Evolutionary conservation across 2,329 filamentous ascomycete genomes (phyloP).

Genomic region (Fusarium musae): DNA sequence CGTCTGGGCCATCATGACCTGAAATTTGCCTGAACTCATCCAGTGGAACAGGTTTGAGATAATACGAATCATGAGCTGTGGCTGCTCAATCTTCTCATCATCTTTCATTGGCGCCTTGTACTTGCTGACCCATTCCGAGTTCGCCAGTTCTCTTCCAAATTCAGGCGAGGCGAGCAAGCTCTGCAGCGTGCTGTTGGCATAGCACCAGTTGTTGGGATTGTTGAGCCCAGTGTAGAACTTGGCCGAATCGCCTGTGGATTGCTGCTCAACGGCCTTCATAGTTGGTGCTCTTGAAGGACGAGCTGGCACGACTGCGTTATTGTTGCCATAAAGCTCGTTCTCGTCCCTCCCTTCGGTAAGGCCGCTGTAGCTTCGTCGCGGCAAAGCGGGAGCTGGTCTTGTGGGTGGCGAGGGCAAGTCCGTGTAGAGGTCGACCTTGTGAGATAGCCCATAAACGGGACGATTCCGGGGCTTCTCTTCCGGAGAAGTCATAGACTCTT

Average conservation of each 20-base stretch:
- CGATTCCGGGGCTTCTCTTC: conserved; percentile 34
- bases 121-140: conserved; percentile 67
- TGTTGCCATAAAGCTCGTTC: conserved; percentile 50
- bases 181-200: conserved; percentile 92
- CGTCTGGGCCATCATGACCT: conserved; percentile 63
- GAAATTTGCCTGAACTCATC: conserved; percentile 63
- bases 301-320: conserved; percentile 53
- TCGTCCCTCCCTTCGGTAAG: conserved; percentile 60
- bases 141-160: conserved; percentile 73
- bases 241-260: conserved; percentile 56
- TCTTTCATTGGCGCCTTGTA: conserved; percentile 75
- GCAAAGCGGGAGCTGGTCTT: conserved; percentile 74
- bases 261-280: conserved; percentile 52
- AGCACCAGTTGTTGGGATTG: conserved; percentile 87
- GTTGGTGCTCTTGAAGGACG: conserved; percentile 52
- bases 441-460: conserved; percentile 46
- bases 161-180: conserved; percentile 78
- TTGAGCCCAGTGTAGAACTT: conserved; percentile 70
- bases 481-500: conserved; percentile 68
- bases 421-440: conserved; percentile 55
- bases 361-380: conserved; percentile 82
- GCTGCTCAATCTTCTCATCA: conserved; percentile 62
- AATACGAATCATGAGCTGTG: conserved; percentile 69
- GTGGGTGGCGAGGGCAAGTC: conserved; percentile 68
- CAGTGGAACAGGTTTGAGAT: conserved; percentile 69